These are phyloP conservation scores for Toxicodendron radicans DNA, from an alignment of 345 rosid species.

Conservation along the genomic window DNA sequence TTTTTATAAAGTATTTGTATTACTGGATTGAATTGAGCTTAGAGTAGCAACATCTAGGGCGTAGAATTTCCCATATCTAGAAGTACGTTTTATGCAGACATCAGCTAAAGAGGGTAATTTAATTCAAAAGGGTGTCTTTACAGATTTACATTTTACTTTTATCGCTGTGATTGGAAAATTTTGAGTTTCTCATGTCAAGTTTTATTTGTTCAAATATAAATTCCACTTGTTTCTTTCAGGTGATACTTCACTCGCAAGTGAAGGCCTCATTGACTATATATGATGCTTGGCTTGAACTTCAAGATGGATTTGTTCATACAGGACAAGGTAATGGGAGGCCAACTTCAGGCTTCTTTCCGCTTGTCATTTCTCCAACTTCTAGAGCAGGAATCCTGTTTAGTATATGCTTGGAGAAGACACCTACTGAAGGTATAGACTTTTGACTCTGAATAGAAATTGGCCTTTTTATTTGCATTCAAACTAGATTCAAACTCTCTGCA, in stretches of 20 bases:
- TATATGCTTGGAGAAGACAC: conserved; percentile 55
- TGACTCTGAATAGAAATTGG: background rate
- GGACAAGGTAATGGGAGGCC: conserved; percentile 80
- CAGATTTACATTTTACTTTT: background rate
- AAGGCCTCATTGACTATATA: conserved; percentile 75
- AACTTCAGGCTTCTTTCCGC: conserved; percentile 73
- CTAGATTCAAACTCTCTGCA: conserved; percentile 4
- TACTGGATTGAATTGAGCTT: background rate
- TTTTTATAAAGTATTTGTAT: background rate
- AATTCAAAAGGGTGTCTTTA: background rate
- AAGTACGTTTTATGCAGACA: background rate
- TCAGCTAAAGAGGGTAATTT: background rate
- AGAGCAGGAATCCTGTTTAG: conserved; percentile 78
- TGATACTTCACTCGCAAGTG: conserved; percentile 84
- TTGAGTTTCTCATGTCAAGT: background rate
- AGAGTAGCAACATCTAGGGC: background rate
- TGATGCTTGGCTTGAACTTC: conserved; percentile 95
- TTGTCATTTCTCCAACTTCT: conserved; percentile 73
- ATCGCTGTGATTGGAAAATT: background rate
- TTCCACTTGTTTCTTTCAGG: conserved; percentile 43
- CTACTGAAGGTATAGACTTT: conserved; percentile 47
- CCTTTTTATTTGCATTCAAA: background rate
- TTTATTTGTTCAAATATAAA: conserved; percentile 8
- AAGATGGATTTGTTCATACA: conserved; percentile 80
- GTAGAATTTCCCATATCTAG: background rate